phyloP scores from a whole-genome alignment of 148 eudicot genomes.

The Silene uniflora region DNA sequence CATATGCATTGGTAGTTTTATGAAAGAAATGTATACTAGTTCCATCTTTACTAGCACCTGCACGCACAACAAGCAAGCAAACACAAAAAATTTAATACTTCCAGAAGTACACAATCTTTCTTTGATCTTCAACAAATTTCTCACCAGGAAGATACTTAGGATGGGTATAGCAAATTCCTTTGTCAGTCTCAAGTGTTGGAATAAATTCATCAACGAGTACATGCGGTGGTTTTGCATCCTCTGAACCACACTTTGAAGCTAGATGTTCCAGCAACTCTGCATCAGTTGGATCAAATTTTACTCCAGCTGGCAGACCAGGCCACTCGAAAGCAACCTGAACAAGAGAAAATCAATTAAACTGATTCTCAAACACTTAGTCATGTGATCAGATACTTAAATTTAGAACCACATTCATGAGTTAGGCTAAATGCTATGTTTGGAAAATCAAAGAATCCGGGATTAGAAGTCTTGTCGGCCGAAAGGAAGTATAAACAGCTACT shows the following conservation, averaged over 20 bases:
- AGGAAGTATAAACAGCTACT: too few relatives aligned
- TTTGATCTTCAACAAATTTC: too few relatives aligned
- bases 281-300: conserved; percentile 83
- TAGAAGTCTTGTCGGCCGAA: too few relatives aligned
- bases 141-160: conserved; percentile 83
- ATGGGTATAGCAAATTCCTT: conserved; percentile 78
- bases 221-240: conserved; percentile 39
- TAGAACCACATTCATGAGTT: too few relatives aligned
- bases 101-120: not conserved
- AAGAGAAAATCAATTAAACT: not conserved
- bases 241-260: conserved; percentile 56
- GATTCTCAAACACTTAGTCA: not conserved
- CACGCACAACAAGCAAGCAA: not conserved
- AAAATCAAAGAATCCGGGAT: too few relatives aligned
- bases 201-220: conserved; percentile 71
- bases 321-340: conserved; percentile 58
- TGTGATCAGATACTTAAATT: too few relatives aligned
- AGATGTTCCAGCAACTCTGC: conserved; percentile 59
- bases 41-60: conserved; percentile 75
- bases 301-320: conserved; percentile 85
- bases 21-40: conserved; percentile 62
- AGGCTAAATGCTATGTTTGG: too few relatives aligned
- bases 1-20: conserved; percentile 61
- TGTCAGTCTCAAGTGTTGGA: conserved; percentile 51
- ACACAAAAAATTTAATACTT: not conserved